Percentiles rank a stretch among this genome's conserved stretches.
Conservation (phyloP, 2,329 filamentous ascomycete species). For the Salinomyces thailandicus region DNA sequence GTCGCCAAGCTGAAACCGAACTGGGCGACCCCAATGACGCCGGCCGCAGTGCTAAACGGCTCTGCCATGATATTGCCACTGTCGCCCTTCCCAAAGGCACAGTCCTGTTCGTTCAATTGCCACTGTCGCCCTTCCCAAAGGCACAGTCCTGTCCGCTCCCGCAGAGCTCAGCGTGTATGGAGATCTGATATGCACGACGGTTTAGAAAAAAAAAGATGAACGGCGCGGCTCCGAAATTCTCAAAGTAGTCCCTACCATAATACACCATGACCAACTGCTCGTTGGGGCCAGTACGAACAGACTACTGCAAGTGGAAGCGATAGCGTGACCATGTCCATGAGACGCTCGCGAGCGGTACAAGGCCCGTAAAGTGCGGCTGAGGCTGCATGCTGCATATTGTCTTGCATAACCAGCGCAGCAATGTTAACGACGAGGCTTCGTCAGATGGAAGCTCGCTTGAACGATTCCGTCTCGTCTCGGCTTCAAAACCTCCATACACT, state of each 20-base stretch:
- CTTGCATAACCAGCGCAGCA: too few species aligned
- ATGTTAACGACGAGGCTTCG: too few species aligned
- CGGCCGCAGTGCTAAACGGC: conserved; percentile 5
- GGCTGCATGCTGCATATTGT: not conserved
- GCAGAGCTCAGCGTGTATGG: not conserved
- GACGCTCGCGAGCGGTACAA: too few species aligned
- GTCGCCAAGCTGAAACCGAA: conserved; percentile 9
- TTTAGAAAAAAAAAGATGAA: not conserved
- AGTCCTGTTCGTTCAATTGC: not conserved
- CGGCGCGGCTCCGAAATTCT: not conserved
- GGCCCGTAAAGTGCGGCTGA: not conserved
- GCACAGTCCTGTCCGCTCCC: not conserved
- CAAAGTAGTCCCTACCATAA: not conserved
- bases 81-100: not conserved
- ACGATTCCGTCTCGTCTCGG: too few species aligned
- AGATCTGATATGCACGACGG: not conserved
- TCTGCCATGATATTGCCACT: conserved; percentile 12
- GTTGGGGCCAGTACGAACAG: not conserved
- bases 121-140: not conserved
- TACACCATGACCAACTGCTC: not conserved
- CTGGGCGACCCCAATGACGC: conserved; percentile 6
- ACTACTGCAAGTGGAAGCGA: not conserved
- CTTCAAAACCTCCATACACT: too few species aligned
- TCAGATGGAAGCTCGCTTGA: too few species aligned
- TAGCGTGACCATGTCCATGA: too few species aligned